Evolutionary conservation across 176 grass and related monocot species (phyloP), one percentile per base, ranked within the genome.

Genomic region (Bonia amplexicaulis): DNA sequence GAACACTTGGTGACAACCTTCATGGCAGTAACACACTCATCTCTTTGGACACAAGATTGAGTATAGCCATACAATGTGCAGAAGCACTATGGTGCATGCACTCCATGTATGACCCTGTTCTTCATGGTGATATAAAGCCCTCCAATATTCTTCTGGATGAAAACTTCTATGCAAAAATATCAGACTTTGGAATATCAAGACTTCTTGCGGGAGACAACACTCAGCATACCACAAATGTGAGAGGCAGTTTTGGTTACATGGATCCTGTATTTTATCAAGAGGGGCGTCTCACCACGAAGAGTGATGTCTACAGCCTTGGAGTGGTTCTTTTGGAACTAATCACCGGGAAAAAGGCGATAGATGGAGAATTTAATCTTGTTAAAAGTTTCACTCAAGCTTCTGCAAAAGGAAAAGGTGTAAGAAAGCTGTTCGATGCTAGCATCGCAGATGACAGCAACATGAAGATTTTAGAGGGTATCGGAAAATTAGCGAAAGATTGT

Each of bases 151-250:
- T 81, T 2, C 14, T 81, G 7, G 78, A 69, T 54, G 64, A 15
- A 55, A 55, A 5, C 7, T 40, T 81, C 2, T 20, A 55, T 40
- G 78, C 64, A 16, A 69, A 69, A 40, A 5, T 81, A 55, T 81
- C 64, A 26, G 78, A 81, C 26, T 81, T 81, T 7, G 78, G 47
- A 41, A 81, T 81, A 81, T 69, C 78, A 55, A 72, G 80, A 19
- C 8, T 73, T n/a, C 44, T 80, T 0, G 27, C 33, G 3, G 13
- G 54, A 23, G 54, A 62, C 1, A 37, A 2, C 1, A 62, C 69
- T 7, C 1, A 47, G 4, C 22, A 16, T 11, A 74, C 57, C 0
- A 5, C 6, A 2, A n/a, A 39, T 51, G 42, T 83, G 15, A 51
- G 2, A 0, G 81, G 81, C 0, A 39, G 69, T 55, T 51, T 64